These are phyloP conservation scores for Zygosaccharomyces bisporus DNA, from an alignment of 805 yeast species.

Conservation along the genomic window DNA sequence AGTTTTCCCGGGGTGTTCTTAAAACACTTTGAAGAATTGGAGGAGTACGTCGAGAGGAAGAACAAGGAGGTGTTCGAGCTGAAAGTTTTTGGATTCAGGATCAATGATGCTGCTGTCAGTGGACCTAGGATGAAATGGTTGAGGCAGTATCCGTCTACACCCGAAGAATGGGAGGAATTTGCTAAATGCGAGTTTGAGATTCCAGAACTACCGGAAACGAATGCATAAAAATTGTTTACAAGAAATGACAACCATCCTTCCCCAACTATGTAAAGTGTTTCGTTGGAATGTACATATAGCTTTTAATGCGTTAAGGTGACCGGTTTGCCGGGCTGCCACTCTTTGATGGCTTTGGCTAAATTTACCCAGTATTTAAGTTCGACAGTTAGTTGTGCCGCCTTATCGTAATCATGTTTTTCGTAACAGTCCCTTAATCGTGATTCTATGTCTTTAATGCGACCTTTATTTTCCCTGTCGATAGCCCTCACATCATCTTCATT, in stretches of 20 bases:
- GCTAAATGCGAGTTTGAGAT: conserved; percentile 59
- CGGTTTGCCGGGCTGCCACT: conserved; percentile 72
- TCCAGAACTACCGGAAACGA: conserved; percentile 36
- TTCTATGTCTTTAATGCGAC: conserved; percentile 49
- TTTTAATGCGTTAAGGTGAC: conserved; percentile 53
- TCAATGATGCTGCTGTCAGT: conserved; percentile 65
- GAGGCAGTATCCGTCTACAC: conserved; percentile 66
- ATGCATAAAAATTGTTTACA: conserved; percentile 8
- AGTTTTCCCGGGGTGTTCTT: conserved; percentile 91
- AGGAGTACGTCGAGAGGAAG: conserved; percentile 63
- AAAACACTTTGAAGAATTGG: conserved; percentile 88
- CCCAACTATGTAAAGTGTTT: conserved; percentile 4
- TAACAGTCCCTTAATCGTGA: conserved; percentile 46
- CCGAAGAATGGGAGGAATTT: conserved; percentile 58
- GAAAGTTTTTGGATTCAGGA: conserved; percentile 81
- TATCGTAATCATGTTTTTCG: conserved; percentile 45
- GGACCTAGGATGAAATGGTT: conserved; percentile 98
- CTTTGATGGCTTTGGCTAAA: conserved; percentile 66
- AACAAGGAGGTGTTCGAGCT: conserved; percentile 55
- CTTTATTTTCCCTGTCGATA: conserved; percentile 53
- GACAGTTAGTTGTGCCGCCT: conserved; percentile 63
- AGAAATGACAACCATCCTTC: background rate
- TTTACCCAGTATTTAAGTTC: conserved; percentile 81
- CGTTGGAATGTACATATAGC: conserved; percentile 7
- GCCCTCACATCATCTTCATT: conserved; percentile 53